Base-by-base conservation (phyloP, 768 basidiomycete genomes). In the Rhodotorula kratochvilovae region DNA sequence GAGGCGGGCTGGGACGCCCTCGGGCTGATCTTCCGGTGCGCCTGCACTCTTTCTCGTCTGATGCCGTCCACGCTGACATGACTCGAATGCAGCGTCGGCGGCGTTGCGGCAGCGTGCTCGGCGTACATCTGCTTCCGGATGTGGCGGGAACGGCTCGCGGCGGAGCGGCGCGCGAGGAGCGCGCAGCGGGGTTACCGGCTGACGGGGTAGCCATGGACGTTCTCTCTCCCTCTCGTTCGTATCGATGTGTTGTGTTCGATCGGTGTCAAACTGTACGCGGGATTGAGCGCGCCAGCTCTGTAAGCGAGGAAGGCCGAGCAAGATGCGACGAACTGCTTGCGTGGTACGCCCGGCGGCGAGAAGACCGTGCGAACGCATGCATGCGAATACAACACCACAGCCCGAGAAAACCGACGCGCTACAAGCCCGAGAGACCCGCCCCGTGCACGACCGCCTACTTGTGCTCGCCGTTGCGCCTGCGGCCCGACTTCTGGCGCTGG, bases 11-110 rank as follows among this genome's bases (percentile, higher is more conserved):
- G 69, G 66, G 68, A 64, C 43, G 68, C 70, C 27, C 33, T 76
- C 6, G 71, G 71, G 1, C 48, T 75, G 33, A 70, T 75, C 55
- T 72, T 75, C 60, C 69, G 67, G 73, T 74, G 27, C 43, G 73
- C 39, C 25, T 7, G 5, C 15, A 17, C 25, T 43, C 29, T 25
- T 39, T 51, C 55, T 50, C 31, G 6, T n/a, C 25, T 42, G 5
- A 29, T 25, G 36, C n/a, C 33, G 11, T 11, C 12, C n/a, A 33
- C 31, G 21, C 42, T 55, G 57, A 69, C 59, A 3, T 23, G 45
- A 17, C 3, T 23, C 15, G 36, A 29, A 4, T 27, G 12, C 61
- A 70, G 75, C 19, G 35, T 76, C 33, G 75, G 75, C 23, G 75
- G 75, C 12, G 36, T 76, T 35, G 42, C 71, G 6, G 75, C 71